Percentiles rank a stretch among this genome's conserved stretches.
Conservation (phyloP, 805 yeast species). For the Kodamaea fukazawae region DNA sequence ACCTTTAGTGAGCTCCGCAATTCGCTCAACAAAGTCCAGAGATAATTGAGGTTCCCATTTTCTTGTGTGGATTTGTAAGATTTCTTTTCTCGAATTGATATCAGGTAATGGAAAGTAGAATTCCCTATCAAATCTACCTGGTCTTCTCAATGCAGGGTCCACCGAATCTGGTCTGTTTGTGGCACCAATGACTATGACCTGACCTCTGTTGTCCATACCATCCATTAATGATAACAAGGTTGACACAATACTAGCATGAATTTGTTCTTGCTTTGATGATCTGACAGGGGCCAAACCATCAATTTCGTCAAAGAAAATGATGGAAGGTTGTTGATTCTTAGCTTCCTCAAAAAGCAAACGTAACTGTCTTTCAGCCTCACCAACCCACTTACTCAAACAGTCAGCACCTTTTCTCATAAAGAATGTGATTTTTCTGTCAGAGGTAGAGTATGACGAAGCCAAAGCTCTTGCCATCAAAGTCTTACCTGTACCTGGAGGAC, state of each 20-base stretch:
- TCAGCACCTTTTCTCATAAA: slow-evolving; percentile 99
- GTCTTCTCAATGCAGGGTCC: slow-evolving; percentile 96
- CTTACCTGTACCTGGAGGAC: slow-evolving; percentile 99
- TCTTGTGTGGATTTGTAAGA: slow-evolving; percentile 79
- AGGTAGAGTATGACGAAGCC: slow-evolving; percentile 90
- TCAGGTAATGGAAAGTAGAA: slow-evolving; percentile 95
- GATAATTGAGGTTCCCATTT: slow-evolving; percentile 81
- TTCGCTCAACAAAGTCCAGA: slow-evolving; percentile 53
- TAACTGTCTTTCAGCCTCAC: slow-evolving; percentile 96
- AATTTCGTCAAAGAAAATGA: slow-evolving; percentile 95
- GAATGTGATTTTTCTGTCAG: slow-evolving; percentile 83
- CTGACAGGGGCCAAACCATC: slow-evolving; percentile 98
- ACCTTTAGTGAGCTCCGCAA: slow-evolving; percentile 86
- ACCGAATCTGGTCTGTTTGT: slow-evolving; percentile 97
- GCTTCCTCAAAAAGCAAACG: slow-evolving; percentile 93
- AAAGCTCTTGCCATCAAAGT: slow-evolving; percentile 96
- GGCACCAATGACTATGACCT: slow-evolving; percentile 96
- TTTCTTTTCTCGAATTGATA: slow-evolving; percentile 69
- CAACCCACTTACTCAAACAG: slow-evolving; percentile 96
- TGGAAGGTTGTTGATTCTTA: slow-evolving; percentile 90
- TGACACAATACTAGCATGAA: slow-evolving; percentile 95
- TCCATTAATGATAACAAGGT: slow-evolving; percentile 95
- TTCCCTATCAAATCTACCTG: slow-evolving; percentile 96
- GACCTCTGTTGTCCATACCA: slow-evolving; percentile 98
- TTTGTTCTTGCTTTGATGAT: slow-evolving; percentile 96